A percentile compares a stretch with the other conserved stretches of the same genome.
phyloP scores from a whole-genome alignment of 2,329 filamentous ascomycete genomes.

The Aspergillus intermedius region DNA sequence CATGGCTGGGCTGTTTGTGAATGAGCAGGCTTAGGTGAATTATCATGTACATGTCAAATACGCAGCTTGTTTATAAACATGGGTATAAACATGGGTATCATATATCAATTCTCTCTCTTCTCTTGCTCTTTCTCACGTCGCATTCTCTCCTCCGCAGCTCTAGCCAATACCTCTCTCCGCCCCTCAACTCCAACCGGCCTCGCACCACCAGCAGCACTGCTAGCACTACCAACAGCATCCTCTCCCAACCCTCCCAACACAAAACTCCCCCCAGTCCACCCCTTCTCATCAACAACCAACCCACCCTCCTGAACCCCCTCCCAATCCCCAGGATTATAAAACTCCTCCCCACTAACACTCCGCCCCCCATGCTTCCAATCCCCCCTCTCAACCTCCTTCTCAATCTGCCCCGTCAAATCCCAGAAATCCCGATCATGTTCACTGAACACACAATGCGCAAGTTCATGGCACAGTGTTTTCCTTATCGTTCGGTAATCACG shows the following conservation, averaged over 20 bases:
- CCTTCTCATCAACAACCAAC: conserved; percentile 61
- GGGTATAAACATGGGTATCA: too few species aligned
- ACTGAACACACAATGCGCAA: conserved; percentile 83
- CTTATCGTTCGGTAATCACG: conserved; percentile 87
- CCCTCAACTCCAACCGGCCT: conserved; percentile 45
- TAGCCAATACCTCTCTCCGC: conserved; percentile 67
- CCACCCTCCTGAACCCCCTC: conserved; percentile 41
- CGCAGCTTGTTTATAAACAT: too few species aligned
- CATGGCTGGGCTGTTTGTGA: conserved; percentile 61
- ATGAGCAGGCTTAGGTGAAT: conserved; percentile 47
- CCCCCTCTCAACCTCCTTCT: conserved; percentile 71
- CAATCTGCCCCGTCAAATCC: conserved; percentile 79
- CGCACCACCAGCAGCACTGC: conserved; percentile 6
- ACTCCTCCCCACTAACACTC: conserved; percentile 54
- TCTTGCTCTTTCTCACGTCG: conserved; percentile 44
- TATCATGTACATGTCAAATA: too few species aligned
- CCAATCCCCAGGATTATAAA: conserved; percentile 53
- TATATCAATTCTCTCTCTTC: conserved; percentile 13
- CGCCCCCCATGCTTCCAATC: conserved; percentile 72
- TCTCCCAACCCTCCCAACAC: conserved; percentile 56
- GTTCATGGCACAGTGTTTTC: conserved; percentile 87
- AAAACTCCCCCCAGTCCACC: conserved; percentile 74
- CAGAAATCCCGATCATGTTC: conserved; percentile 85
- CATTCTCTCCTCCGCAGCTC: conserved; percentile 63
- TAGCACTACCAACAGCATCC: conserved; percentile 31